A percentile compares a stretch with the other conserved stretches of the same genome.
These are phyloP conservation scores for Atkinsonella texensis DNA, from an alignment of 2,329 filamentous ascomycete species.

Conservation along the genomic window DNA sequence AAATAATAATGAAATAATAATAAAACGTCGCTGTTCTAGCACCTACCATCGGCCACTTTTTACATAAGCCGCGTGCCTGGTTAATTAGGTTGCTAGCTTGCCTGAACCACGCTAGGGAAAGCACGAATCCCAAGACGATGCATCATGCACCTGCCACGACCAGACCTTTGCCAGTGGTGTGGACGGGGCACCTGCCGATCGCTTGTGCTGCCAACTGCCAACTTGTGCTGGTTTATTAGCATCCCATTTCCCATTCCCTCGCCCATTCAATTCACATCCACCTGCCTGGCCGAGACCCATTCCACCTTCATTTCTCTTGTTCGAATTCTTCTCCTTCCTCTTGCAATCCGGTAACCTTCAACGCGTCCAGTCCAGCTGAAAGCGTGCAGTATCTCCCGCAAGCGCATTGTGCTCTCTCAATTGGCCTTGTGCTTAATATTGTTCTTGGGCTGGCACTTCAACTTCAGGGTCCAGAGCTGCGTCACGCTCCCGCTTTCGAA, in stretches of 20 bases:
- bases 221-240: no score
- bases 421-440: conserved; percentile 1
- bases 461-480: not conserved
- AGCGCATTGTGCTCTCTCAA: not conserved
- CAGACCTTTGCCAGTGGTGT: no score
- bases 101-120: no score
- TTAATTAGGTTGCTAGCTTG: no score
- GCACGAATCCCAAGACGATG: no score
- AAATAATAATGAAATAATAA: no score
- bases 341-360: not conserved
- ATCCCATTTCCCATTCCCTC: not conserved
- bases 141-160: no score
- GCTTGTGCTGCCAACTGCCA: no score
- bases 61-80: no score
- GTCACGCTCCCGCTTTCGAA: not conserved
- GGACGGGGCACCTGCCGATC: no score
- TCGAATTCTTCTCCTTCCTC: not conserved
- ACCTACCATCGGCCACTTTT: no score
- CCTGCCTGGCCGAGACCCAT: not conserved
- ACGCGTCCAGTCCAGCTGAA: not conserved
- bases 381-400: not conserved
- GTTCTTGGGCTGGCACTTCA: not conserved
- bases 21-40: no score
- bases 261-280: not conserved
- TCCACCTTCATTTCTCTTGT: not conserved